phyloP scores from a whole-genome alignment of 1,139 yeast genomes.

The Yamadazyma pseudoaaseri region DNA sequence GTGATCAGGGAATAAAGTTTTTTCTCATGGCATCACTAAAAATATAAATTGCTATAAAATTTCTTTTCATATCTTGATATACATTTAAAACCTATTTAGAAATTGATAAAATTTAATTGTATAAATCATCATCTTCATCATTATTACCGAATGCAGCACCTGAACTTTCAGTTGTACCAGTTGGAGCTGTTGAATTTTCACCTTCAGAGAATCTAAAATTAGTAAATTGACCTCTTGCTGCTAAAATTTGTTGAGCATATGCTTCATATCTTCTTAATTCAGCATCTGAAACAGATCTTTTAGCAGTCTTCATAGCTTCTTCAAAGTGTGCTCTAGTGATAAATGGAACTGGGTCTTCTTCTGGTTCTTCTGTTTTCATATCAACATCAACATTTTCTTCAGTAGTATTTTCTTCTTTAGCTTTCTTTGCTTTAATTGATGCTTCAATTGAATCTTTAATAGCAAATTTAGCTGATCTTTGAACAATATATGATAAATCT shows the following conservation, averaged over 20 bases:
- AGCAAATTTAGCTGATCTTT: slow-evolving; percentile 98
- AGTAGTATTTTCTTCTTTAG: slow-evolving; percentile 33
- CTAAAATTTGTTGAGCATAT: slow-evolving; percentile 93
- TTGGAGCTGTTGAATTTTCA: slow-evolving; percentile 28
- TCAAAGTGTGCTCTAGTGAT: slow-evolving; percentile 92
- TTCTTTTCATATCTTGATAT: not conserved
- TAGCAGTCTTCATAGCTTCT: slow-evolving; percentile 99
- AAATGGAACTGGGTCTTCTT: slow-evolving; percentile 91
- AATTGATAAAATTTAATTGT: slow-evolving; percentile 47
- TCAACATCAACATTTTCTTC: slow-evolving; percentile 54
- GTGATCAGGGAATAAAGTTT: too few relatives aligned
- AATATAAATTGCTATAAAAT: not conserved
- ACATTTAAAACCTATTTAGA: slow-evolving; percentile 1
- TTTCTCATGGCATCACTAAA: not conserved
- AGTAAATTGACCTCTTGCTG: slow-evolving; percentile 89
- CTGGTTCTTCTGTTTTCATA: slow-evolving; percentile 54
- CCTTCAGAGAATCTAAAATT: slow-evolving; percentile 69
- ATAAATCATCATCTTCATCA: slow-evolving; percentile 93
- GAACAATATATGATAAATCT: slow-evolving; percentile 94
- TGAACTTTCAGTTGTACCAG: slow-evolving; percentile 15
- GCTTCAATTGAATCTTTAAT: slow-evolving; percentile 98
- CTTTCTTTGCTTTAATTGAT: slow-evolving; percentile 52
- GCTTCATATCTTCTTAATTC: slow-evolving; percentile 99
- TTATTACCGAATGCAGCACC: slow-evolving; percentile 58
- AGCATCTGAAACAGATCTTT: slow-evolving; percentile 94